Percentiles rank a stretch among this genome's conserved stretches.
Evolutionary conservation across 345 rosid genomes (phyloP).

Genomic region (Mercurialis annua): DNA sequence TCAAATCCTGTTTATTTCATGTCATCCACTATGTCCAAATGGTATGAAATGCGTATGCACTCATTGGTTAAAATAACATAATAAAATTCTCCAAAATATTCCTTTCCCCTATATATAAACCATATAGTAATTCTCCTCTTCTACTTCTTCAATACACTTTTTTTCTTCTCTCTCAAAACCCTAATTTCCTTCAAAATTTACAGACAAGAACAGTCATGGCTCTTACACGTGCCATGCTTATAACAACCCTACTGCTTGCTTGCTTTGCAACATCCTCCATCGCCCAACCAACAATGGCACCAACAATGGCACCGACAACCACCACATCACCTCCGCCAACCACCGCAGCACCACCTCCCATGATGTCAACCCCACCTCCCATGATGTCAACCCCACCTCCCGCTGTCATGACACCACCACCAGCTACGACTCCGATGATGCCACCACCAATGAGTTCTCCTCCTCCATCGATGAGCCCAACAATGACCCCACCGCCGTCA

Average conservation of each 20-base stretch:
- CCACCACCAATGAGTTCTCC: conserved; percentile 7
- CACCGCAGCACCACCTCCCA: background rate
- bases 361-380: background rate
- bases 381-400: background rate
- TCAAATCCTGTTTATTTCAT: conserved; percentile 6
- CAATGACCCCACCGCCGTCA: background rate
- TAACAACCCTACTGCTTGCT: conserved; percentile 18
- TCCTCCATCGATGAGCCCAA: conserved; percentile 1
- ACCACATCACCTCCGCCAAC: conserved; percentile 20
- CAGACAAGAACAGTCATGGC: conserved; percentile 27
- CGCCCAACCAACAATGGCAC: conserved; percentile 34
- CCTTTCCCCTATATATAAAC: conserved; percentile 26
- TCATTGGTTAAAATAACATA: background rate
- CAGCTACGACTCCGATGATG: background rate
- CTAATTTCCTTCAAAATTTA: background rate
- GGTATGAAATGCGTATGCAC: conserved; percentile 20
- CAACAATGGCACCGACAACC: conserved; percentile 6
- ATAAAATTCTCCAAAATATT: background rate
- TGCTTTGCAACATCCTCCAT: conserved; percentile 18
- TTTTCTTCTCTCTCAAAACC: background rate
- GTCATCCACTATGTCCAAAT: background rate
- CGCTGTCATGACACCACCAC: conserved; percentile 10
- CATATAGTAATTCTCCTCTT: background rate
- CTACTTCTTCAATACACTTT: background rate
- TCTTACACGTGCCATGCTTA: conserved; percentile 35